These are phyloP conservation scores for Urostyla sp. DNA, from an alignment of 73 alveolate genomes.

Conservation along the genomic window DNA sequence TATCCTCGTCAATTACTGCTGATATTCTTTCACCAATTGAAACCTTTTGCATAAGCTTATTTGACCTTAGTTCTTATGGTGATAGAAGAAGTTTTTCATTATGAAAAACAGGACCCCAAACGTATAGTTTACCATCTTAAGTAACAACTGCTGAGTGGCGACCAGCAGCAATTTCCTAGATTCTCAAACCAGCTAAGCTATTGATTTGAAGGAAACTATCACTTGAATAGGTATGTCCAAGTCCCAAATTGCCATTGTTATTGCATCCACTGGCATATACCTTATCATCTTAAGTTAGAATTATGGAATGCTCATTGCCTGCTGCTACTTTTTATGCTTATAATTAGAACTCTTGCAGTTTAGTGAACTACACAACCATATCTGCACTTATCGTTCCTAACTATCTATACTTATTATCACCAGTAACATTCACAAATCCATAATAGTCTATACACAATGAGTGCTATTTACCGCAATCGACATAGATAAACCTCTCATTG, in stretches of 20 bases:
- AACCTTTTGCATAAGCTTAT: slow-evolving; percentile 6
- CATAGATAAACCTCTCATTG: not conserved
- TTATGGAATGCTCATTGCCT: slow-evolving; percentile 30
- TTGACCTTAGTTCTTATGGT: slow-evolving; percentile 50
- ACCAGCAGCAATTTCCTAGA: not conserved
- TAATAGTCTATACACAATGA: not conserved
- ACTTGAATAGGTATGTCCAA: slow-evolving; percentile 51
- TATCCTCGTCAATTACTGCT: slow-evolving; percentile 43
- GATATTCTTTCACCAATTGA: slow-evolving; percentile 28
- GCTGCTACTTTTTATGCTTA: slow-evolving; percentile 43
- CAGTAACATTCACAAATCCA: slow-evolving; percentile 1
- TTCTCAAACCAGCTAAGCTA: slow-evolving; percentile 17
- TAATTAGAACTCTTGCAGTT: not conserved
- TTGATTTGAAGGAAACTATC: slow-evolving; percentile 21
- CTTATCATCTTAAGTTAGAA: slow-evolving; percentile 15
- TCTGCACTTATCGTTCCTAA: slow-evolving; percentile 2
- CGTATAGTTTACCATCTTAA: slow-evolving; percentile 38
- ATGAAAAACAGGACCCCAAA: slow-evolving; percentile 34
- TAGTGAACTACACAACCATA: not conserved
- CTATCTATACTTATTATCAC: slow-evolving; percentile 26
- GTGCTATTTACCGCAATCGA: slow-evolving; percentile 45
- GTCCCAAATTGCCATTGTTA: slow-evolving; percentile 26
- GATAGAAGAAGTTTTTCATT: slow-evolving; percentile 20
- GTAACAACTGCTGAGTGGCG: slow-evolving; percentile 41
- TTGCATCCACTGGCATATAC: slow-evolving; percentile 24